A percentile compares a stretch with the other conserved stretches of the same genome.
These are phyloP conservation scores for Pouteria campechiana DNA, from an alignment of 179 eudicot genomes.

Conservation along the genomic window DNA sequence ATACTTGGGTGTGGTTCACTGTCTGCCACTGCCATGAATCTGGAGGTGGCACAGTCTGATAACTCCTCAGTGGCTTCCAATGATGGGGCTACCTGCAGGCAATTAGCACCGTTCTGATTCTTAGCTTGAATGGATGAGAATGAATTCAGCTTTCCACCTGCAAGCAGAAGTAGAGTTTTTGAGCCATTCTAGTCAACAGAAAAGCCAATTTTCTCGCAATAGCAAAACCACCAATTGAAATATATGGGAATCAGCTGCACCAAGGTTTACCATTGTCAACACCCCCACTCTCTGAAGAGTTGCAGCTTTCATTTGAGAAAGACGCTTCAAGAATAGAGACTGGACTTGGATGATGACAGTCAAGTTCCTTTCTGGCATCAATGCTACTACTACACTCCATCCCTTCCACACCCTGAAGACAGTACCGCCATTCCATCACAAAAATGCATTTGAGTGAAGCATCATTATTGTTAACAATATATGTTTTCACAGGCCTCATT, in stretches of 20 bases:
- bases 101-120: constrained; percentile 18
- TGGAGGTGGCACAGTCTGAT: constrained; percentile 53
- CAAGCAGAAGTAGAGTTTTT: constrained; percentile 1
- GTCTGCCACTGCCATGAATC: constrained; percentile 14
- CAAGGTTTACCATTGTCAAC: constrained; percentile 55
- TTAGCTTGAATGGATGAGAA: constrained; percentile 44
- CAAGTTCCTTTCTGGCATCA: constrained; percentile 28
- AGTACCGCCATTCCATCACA: no score
- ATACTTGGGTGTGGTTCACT: constrained; percentile 4
- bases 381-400: constrained; percentile 25
- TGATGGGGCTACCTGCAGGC: constrained; percentile 20
- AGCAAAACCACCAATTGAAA: not conserved
- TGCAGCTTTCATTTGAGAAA: constrained; percentile 50
- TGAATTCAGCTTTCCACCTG: constrained; percentile 58
- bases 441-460: no score
- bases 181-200: not conserved
- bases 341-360: constrained; percentile 52
- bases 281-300: constrained; percentile 55
- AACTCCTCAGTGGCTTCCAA: constrained; percentile 40
- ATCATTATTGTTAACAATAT: no score
- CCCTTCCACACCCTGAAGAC: constrained; percentile 27
- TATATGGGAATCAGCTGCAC: not conserved
- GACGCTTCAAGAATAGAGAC: constrained; percentile 68
- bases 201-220: not conserved
- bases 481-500: no score